Evolutionary conservation across 768 basidiomycete genomes (phyloP).

Genomic region (Macrocybe gigantea): DNA sequence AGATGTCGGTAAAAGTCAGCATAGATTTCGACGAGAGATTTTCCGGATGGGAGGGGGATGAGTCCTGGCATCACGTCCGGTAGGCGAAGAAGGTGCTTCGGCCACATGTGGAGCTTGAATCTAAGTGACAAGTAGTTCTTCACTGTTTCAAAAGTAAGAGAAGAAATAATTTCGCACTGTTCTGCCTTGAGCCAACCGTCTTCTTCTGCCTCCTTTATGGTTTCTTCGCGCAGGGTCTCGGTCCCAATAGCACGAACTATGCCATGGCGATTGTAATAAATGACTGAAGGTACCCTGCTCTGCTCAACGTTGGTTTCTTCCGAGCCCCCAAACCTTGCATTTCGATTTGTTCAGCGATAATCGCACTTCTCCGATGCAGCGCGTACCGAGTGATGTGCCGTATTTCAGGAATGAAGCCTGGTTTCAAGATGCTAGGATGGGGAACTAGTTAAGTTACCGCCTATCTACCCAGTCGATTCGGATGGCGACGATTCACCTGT

Average conservation of each 20-base stretch:
- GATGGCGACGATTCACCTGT: conserved; percentile 17
- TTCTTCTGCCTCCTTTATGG: conserved; percentile 32
- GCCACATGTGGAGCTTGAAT: background rate
- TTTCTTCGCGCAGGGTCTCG: conserved; percentile 33
- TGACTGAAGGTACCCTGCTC: conserved; percentile 38
- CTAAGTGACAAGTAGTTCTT: background rate
- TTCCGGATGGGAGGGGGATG: conserved; percentile 37
- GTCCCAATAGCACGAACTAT: conserved; percentile 38
- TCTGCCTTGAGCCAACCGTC: conserved; percentile 42
- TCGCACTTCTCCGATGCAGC: conserved; percentile 10
- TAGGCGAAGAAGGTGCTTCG: background rate
- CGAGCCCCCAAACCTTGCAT: conserved; percentile 30
- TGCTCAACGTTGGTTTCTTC: conserved; percentile 37
- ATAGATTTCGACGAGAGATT: conserved; percentile 36
- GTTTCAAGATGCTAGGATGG: conserved; percentile 25
- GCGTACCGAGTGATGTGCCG: conserved; percentile 33
- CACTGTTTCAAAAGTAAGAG: conserved; percentile 11
- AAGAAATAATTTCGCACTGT: conserved; percentile 25
- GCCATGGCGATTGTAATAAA: conserved; percentile 40
- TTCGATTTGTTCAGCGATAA: background rate
- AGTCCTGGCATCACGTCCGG: conserved; percentile 17
- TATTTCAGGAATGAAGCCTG: conserved; percentile 27
- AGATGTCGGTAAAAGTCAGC: conserved; percentile 46
- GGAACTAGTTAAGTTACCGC: background rate
- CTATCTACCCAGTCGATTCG: no score